Conservation (phyloP, 768 basidiomycete genomes). For the Auriscalpium orientale region DNA sequence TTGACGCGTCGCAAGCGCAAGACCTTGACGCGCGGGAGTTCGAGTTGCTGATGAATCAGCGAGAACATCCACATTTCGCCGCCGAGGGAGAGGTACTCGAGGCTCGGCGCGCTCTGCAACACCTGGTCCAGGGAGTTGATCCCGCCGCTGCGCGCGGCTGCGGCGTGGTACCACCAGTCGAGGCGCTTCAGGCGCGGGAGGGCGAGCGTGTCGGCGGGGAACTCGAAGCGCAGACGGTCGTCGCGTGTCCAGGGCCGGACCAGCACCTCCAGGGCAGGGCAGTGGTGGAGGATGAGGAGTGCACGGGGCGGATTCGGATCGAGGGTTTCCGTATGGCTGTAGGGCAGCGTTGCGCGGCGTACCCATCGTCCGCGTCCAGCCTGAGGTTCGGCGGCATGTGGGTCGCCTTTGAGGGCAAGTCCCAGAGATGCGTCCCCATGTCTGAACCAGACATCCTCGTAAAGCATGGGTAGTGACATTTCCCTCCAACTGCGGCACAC, state of each 20-base stretch:
- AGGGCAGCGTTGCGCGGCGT: slow-evolving; percentile 52
- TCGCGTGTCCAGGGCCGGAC: slow-evolving; percentile 35
- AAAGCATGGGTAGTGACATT: slow-evolving; percentile 40
- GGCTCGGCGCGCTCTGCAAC: slow-evolving; percentile 43
- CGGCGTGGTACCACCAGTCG: slow-evolving; percentile 59
- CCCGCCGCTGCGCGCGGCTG: slow-evolving; percentile 54
- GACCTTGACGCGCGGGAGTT: slow-evolving; percentile 41
- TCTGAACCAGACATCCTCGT: slow-evolving; percentile 44
- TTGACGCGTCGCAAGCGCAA: slow-evolving; percentile 44
- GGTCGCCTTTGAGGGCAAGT: slow-evolving; percentile 21
- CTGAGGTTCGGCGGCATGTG: slow-evolving; percentile 8
- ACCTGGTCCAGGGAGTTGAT: slow-evolving; percentile 54
- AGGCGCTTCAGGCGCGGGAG: slow-evolving; percentile 49
- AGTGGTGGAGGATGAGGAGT: slow-evolving; percentile 41
- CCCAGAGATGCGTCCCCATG: slow-evolving; percentile 25
- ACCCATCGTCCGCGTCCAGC: slow-evolving; percentile 32
- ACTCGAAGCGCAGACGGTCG: slow-evolving; percentile 39
- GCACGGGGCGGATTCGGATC: slow-evolving; percentile 26
- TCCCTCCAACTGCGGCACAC: slow-evolving; percentile 54
- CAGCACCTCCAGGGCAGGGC: slow-evolving; percentile 46
- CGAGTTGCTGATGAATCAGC: slow-evolving; percentile 20
- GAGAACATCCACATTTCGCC: slow-evolving; percentile 31
- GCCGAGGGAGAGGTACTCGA: slow-evolving; percentile 52
- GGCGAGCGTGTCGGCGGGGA: slow-evolving; percentile 38
- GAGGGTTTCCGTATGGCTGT: slow-evolving; percentile 40